A percentile compares a stretch with the other conserved stretches of the same genome.
phyloP scores from a whole-genome alignment of 306 rosid species.

The Heteromeles arbutifolia region DNA sequence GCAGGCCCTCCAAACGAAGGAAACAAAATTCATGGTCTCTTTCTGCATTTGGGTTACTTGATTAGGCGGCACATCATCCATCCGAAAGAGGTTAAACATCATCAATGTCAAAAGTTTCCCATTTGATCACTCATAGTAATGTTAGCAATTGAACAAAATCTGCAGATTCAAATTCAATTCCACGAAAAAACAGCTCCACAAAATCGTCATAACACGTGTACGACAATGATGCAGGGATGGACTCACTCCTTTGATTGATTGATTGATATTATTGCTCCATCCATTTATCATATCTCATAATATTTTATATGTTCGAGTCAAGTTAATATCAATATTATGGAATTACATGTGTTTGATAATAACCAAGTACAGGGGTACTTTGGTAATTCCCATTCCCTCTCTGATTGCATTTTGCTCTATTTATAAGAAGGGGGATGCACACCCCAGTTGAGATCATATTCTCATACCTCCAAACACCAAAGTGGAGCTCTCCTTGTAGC shows the following conservation, averaged over 20 bases:
- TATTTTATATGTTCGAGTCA: background rate
- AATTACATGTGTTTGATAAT: slow-evolving; percentile 15
- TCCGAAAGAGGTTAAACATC: background rate
- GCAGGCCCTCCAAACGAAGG: background rate
- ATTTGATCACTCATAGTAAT: background rate
- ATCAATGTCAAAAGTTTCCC: background rate
- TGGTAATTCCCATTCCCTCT: slow-evolving; percentile 21
- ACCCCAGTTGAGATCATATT: slow-evolving; percentile 17
- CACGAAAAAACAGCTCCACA: background rate
- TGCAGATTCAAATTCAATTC: background rate
- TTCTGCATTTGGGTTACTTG: slow-evolving; percentile 2
- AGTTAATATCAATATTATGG: slow-evolving; percentile 16
- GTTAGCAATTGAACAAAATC: background rate
- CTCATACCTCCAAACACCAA: background rate
- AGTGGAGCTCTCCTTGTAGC: background rate
- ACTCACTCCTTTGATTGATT: background rate
- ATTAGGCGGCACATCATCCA: background rate
- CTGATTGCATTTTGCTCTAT: slow-evolving; percentile 27
- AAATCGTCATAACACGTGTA: slow-evolving; percentile 46
- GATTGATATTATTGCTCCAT: slow-evolving; percentile 13
- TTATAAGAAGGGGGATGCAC: slow-evolving; percentile 27
- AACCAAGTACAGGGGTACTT: slow-evolving; percentile 29
- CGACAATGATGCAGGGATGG: slow-evolving; percentile 20
- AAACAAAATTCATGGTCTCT: background rate
- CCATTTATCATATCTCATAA: background rate